Base-by-base conservation (phyloP, 2,329 filamentous ascomycete species). In the Penicillium decumbens region DNA sequence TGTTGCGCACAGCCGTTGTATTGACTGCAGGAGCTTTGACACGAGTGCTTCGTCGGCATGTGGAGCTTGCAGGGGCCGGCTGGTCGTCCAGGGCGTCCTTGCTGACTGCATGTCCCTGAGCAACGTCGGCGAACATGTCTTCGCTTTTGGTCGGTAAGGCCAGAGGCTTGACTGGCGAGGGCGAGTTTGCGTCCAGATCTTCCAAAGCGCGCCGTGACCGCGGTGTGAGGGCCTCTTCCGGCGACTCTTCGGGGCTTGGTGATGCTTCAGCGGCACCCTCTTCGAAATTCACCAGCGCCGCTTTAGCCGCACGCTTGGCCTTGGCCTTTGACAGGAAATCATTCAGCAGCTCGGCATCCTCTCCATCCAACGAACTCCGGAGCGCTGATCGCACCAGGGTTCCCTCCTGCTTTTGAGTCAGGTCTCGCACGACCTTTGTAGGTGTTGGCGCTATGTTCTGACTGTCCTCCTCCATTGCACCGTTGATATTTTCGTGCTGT, bases 261-360 rank as follows among this genome's bases (percentile, higher is more conserved):
- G 43, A 46, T 8, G 45, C 48, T 24, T 59, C 50, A 24, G 50
- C 40, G 45, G 25, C 43, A n/a, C 61, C 60, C 2, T 28, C 43
- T 30, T 61, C 57, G 4, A 56, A 44, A 12, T 54, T 54, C 25
- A 53, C 48, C 4, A 55, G 55, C 18, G 61, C 57, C 4, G 62
- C 62, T 54, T 69, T 70, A 39, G 69, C 70, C 13, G 63, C 69
- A 27, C 71, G 66, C 50, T 72, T 73, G 15, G 69, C 69, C 53
- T 69, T 64, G 9, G 71, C 71, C 45, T 66, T 69, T n/a, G 66
- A 70, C 24, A 73, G 50, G 53, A 73, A 72, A 43, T 69, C 63
- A 45, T 65, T 70, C 41, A 73, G 59, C n/a, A 73, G 49, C 33
- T 62, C 68, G 7, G 67, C 65, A 57, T 73, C 70, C 10, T 72